Evolutionary conservation across 768 basidiomycete genomes (phyloP).

Genomic region (Sutorius australiensis): DNA sequence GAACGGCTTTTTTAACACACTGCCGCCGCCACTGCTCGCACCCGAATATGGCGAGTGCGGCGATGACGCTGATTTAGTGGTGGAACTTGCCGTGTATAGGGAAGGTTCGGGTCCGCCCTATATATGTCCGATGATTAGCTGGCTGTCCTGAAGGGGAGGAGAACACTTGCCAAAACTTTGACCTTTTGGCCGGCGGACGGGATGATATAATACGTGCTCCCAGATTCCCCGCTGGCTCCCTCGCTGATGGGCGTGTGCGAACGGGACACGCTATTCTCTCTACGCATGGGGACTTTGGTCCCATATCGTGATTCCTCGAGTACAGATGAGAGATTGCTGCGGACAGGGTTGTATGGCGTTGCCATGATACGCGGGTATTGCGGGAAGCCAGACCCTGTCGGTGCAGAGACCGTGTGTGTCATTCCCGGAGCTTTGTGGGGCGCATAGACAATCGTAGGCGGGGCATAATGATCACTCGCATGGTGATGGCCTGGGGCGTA

Average conservation of each 20-base stretch:
- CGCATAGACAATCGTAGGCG: constrained; percentile 57
- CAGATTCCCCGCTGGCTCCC: constrained; percentile 49
- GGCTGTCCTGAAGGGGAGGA: constrained; percentile 9
- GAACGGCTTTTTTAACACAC: constrained; percentile 50
- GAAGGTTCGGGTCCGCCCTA: constrained; percentile 47
- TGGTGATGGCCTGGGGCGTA: constrained; percentile 50
- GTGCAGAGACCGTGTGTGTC: constrained; percentile 68
- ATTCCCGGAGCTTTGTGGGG: constrained; percentile 56
- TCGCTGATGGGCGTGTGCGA: constrained; percentile 40
- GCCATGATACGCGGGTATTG: constrained; percentile 42
- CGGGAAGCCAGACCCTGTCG: constrained; percentile 34
- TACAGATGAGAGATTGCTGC: constrained; percentile 34
- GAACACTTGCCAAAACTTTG: constrained; percentile 61
- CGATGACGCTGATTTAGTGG: constrained; percentile 53
- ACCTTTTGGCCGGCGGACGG: constrained; percentile 71
- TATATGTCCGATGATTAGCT: constrained; percentile 27
- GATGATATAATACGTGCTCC: constrained; percentile 72
- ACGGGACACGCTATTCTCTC: constrained; percentile 26
- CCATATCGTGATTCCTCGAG: constrained; percentile 37
- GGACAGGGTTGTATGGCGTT: constrained; percentile 40
- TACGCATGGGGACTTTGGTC: constrained; percentile 27
- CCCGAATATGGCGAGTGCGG: constrained; percentile 37
- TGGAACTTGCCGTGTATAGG: constrained; percentile 55
- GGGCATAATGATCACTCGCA: constrained; percentile 50
- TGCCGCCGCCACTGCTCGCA: constrained; percentile 20